A percentile compares a stretch with the other conserved stretches of the same genome.
phyloP scores from a whole-genome alignment of 106 monocot genomes.

The Dendrobium officinale region DNA sequence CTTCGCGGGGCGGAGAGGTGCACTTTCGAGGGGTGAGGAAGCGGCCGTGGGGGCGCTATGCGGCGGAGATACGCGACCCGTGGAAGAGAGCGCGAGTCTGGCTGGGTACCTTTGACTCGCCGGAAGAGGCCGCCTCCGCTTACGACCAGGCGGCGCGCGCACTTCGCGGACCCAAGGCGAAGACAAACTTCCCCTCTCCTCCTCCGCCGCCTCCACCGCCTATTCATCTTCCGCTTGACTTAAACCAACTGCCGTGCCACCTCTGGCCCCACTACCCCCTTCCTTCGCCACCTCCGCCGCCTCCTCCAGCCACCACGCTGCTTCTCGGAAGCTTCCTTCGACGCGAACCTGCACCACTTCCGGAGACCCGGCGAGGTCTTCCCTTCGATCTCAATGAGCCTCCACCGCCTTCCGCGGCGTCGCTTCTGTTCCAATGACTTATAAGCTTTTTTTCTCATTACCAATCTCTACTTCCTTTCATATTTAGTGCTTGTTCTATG shows the following conservation, averaged over 20 bases:
- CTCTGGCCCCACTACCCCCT: background rate
- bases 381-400: conserved; percentile 7
- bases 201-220: background rate
- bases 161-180: conserved; percentile 4
- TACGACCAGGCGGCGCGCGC: conserved; percentile 9
- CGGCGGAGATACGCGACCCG: conserved; percentile 5
- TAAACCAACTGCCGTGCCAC: background rate
- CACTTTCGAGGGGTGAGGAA: background rate
- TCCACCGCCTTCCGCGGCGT: background rate
- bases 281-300: background rate
- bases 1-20: background rate
- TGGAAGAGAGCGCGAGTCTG: background rate
- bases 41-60: conserved; percentile 9
- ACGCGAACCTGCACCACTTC: background rate
- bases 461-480: too few relatives aligned
- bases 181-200: conserved; percentile 12
- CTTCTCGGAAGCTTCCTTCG: conserved; percentile 1
- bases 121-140: conserved; percentile 12
- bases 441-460: too few relatives aligned
- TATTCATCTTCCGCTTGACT: background rate
- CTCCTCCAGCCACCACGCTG: background rate
- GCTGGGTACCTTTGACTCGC: conserved; percentile 3
- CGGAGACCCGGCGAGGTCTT: background rate
- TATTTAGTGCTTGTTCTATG: too few relatives aligned
- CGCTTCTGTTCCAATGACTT: background rate